These are phyloP conservation scores for Starmerella davenportii DNA, from an alignment of 805 yeast species.

Conservation along the genomic window DNA sequence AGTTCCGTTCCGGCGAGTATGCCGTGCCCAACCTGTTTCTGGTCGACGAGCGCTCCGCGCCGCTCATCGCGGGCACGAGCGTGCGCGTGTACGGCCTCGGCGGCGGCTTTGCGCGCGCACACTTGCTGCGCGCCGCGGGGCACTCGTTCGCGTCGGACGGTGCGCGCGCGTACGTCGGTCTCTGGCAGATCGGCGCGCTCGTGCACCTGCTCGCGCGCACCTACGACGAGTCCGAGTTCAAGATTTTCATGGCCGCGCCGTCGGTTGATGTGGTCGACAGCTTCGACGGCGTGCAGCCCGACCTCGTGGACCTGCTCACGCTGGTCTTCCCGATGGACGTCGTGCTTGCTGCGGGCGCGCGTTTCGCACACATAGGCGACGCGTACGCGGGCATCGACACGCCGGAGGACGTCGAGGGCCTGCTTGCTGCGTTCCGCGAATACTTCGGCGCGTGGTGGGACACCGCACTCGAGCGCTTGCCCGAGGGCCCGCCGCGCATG, in stretches of 20 bases:
- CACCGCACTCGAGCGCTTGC: slow-evolving; percentile 13
- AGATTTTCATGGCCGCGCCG: slow-evolving; percentile 33
- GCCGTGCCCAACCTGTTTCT: slow-evolving; percentile 39
- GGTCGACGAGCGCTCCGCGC: slow-evolving; percentile 34
- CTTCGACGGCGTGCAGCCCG: too few species aligned
- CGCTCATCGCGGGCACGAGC: slow-evolving; percentile 23
- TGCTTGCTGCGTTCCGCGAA: background rate
- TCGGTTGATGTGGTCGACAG: too few species aligned
- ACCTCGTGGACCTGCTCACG: background rate
- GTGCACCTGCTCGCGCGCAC: slow-evolving; percentile 30
- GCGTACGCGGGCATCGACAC: too few species aligned
- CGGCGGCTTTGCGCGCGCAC: slow-evolving; percentile 48
- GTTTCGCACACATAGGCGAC: too few species aligned
- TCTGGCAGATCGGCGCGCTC: slow-evolving; percentile 48
- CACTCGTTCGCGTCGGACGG: slow-evolving; percentile 18
- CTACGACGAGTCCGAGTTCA: slow-evolving; percentile 30
- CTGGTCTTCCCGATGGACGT: background rate
- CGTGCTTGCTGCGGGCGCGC: background rate
- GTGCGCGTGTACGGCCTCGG: slow-evolving; percentile 54
- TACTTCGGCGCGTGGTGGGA: background rate
- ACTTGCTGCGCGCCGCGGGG: slow-evolving; percentile 49
- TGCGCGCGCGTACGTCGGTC: background rate
- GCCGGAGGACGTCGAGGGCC: too few species aligned
- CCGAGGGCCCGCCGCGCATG: slow-evolving; percentile 28
- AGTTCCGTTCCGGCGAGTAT: slow-evolving; percentile 38